Percentiles rank a stretch among this genome's conserved stretches.
phyloP scores from a whole-genome alignment of 352 stramenopile genomes.

The Globisporangium canariense region DNA sequence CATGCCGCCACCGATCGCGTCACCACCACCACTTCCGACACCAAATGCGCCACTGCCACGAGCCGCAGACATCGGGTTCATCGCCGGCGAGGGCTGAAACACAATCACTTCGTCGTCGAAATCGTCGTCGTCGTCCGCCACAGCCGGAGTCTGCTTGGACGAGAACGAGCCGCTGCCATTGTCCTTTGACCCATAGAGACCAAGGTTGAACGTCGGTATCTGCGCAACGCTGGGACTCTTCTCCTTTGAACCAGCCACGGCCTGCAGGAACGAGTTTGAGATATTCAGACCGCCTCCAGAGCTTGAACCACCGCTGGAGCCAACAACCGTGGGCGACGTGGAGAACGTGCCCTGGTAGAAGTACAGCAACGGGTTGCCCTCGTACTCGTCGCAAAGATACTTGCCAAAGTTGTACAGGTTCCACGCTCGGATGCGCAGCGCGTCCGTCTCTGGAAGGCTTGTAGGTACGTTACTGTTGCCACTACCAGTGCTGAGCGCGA shows the following conservation, averaged over 20 bases:
- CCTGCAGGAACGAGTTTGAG: constrained; percentile 20
- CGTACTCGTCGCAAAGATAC: constrained; percentile 59
- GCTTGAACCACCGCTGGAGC: background rate
- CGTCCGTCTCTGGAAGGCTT: constrained; percentile 37
- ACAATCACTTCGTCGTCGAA: constrained; percentile 87
- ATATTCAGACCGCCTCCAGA: background rate
- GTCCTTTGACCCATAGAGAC: constrained; percentile 22
- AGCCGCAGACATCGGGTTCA: constrained; percentile 24
- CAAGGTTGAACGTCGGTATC: constrained; percentile 27
- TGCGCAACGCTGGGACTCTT: constrained; percentile 5
- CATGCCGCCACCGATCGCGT: constrained; percentile 7
- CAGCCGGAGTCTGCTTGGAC: constrained; percentile 17
- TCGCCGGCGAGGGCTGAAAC: constrained; percentile 57
- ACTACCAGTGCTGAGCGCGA: constrained; percentile 9
- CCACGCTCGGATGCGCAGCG: constrained; percentile 53
- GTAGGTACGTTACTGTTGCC: constrained; percentile 12
- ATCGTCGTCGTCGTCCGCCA: constrained; percentile 56
- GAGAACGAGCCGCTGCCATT: background rate
- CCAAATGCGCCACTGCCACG: constrained; percentile 33
- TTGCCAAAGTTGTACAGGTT: constrained; percentile 56
- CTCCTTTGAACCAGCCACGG: constrained; percentile 1
- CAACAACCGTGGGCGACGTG: constrained; percentile 24
- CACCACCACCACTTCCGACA: constrained; percentile 17
- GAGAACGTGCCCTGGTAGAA: constrained; percentile 35
- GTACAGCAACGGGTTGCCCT: constrained; percentile 61